These are phyloP conservation scores for Yamadazyma aaseri DNA, from an alignment of 1,139 yeast species.

Conservation along the genomic window DNA sequence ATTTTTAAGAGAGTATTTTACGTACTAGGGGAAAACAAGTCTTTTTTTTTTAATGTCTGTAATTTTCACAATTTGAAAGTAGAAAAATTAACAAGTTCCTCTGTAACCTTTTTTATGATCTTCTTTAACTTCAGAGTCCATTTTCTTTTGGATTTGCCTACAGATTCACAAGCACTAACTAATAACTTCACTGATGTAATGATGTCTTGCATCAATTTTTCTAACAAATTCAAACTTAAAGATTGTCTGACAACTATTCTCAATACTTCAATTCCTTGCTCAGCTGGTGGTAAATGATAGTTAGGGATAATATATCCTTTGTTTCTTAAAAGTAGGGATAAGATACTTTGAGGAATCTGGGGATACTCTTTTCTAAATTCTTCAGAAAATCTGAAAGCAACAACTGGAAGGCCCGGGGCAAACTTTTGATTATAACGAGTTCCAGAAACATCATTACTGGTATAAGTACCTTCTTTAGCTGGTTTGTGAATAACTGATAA, in stretches of 20 bases:
- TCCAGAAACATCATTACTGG: constrained; percentile 3
- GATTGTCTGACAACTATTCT: constrained; percentile 83
- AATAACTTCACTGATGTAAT: constrained; percentile 56
- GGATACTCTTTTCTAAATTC: constrained; percentile 61
- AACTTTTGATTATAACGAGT: constrained; percentile 36
- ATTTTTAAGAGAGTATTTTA: too few relatives aligned
- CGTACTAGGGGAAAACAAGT: too few relatives aligned
- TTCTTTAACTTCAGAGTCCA: constrained; percentile 21
- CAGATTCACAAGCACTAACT: constrained; percentile 33
- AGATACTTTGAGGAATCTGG: constrained; percentile 78
- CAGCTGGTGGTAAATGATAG: constrained; percentile 74
- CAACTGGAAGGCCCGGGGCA: constrained; percentile 85
- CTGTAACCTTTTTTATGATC: constrained; percentile 47
- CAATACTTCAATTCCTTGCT: constrained; percentile 59
- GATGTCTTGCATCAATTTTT: constrained; percentile 67
- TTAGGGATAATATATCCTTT: constrained; percentile 90
- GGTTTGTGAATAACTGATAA: constrained; percentile 76
- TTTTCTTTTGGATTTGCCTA: constrained; percentile 24
- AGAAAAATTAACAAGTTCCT: constrained; percentile 45
- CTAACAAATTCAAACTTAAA: constrained; percentile 68
- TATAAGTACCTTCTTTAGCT: constrained; percentile 19
- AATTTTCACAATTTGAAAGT: not conserved
- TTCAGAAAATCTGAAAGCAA: constrained; percentile 73
- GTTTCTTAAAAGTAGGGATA: constrained; percentile 71
- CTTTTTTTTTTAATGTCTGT: too few relatives aligned